A percentile compares a stretch with the other conserved stretches of the same genome.
Conservation (phyloP, 1,139 yeast genomes). For the Yamadazyma triangularis region DNA sequence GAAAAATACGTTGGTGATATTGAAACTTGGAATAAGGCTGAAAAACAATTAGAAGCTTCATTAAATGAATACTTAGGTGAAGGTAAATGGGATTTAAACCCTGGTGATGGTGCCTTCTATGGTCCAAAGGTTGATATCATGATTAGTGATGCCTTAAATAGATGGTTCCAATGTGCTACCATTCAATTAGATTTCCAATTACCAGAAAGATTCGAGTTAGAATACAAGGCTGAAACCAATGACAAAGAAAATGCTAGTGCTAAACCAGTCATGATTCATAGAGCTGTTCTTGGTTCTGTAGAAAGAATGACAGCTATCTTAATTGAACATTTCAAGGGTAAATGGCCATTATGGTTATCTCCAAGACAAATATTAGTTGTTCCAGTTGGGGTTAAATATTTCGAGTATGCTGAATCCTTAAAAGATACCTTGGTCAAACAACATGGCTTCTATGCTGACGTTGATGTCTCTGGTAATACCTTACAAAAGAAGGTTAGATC, state of each 20-base stretch:
- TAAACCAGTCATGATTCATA: conserved; percentile 97
- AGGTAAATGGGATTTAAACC: conserved; percentile 85
- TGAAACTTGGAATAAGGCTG: conserved; percentile 88
- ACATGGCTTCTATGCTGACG: conserved; percentile 83
- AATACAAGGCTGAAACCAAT: conserved; percentile 73
- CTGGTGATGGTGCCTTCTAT: conserved; percentile 98
- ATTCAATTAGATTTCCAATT: conserved; percentile 97
- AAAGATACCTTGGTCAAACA: conserved; percentile 59
- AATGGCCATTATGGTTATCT: conserved; percentile 99
- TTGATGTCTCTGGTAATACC: conserved; percentile 89
- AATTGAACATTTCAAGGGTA: conserved; percentile 95
- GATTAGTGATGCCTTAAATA: conserved; percentile 84
- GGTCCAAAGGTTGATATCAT: conserved; percentile 97
- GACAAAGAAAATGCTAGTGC: conserved; percentile 31
- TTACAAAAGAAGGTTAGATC: conserved; percentile 94
- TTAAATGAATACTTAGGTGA: conserved; percentile 64
- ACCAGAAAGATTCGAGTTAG: conserved; percentile 86
- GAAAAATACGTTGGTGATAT: conserved; percentile 84
- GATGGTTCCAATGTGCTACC: conserved; percentile 98
- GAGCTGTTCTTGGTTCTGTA: conserved; percentile 95
- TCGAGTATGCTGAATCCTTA: conserved; percentile 80
- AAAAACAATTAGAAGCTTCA: conserved; percentile 67
- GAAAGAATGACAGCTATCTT: conserved; percentile 98
- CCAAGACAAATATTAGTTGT: conserved; percentile 95
- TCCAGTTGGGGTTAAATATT: conserved; percentile 92